Evolutionary conservation across 495 filamentous ascomycete species (phyloP).

Genomic region (Penicillium crystallinum): DNA sequence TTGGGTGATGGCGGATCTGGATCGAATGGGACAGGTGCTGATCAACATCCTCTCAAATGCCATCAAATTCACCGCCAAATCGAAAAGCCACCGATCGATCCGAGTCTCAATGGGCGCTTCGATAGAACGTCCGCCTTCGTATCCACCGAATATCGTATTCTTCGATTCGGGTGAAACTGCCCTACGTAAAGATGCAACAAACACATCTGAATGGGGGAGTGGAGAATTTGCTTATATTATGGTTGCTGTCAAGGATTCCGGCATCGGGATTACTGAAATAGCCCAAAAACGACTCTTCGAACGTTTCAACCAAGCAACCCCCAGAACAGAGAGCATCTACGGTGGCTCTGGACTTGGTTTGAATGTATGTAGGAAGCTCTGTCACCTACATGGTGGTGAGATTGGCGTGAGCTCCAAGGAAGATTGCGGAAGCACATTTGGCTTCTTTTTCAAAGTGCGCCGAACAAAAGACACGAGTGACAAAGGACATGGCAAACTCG

Average conservation of each 20-base stretch:
- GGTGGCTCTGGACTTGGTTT: constrained; percentile 79
- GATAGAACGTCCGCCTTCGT: constrained; percentile 42
- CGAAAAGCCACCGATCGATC: constrained; percentile 52
- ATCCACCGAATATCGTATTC: constrained; percentile 45
- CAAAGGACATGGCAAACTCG: constrained; percentile 17
- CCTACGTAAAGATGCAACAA: constrained; percentile 39
- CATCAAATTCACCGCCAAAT: constrained; percentile 66
- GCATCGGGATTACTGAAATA: constrained; percentile 66
- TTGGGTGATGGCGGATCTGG: constrained; percentile 67
- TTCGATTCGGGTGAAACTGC: constrained; percentile 42
- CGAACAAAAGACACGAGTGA: constrained; percentile 26
- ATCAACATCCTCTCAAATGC: constrained; percentile 75
- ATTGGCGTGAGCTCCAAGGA: constrained; percentile 71
- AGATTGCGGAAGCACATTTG: constrained; percentile 74
- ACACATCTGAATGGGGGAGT: constrained; percentile 57
- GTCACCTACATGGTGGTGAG: constrained; percentile 77
- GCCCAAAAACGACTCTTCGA: constrained; percentile 74
- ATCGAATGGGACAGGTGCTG: constrained; percentile 65
- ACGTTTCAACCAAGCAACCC: constrained; percentile 74
- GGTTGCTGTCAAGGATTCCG: constrained; percentile 72
- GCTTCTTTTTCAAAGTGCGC: constrained; percentile 69
- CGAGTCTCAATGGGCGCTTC: constrained; percentile 67
- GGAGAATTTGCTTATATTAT: constrained; percentile 66
- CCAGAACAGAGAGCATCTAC: constrained; percentile 73
- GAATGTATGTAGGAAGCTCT: constrained; percentile 73